These are phyloP conservation scores for Nakaseomyces delphensis DNA, from an alignment of 1,139 yeast species.

Conservation along the genomic window DNA sequence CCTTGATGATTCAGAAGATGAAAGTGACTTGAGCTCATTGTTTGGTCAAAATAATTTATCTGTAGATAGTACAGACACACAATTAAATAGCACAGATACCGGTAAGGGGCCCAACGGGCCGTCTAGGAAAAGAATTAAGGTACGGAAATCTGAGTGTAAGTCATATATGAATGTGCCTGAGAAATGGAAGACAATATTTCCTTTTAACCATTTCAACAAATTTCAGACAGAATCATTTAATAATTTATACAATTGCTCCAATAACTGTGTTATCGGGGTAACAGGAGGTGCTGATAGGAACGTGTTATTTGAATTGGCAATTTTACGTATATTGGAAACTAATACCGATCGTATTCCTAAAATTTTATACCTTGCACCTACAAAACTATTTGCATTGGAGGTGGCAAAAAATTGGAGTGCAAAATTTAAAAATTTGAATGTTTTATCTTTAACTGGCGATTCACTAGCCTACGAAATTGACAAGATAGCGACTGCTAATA, in stretches of 20 bases:
- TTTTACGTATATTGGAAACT: conserved; percentile 33
- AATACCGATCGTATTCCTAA: conserved; percentile 27
- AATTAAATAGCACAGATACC: conserved; percentile 4
- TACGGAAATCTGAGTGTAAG: background rate
- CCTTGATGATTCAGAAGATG: conserved; percentile 17
- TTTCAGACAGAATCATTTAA: conserved; percentile 44
- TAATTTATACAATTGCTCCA: conserved; percentile 30
- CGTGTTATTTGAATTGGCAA: conserved; percentile 45
- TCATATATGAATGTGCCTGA: background rate
- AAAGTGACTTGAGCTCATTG: background rate
- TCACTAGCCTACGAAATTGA: conserved; percentile 28
- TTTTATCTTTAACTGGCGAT: conserved; percentile 45
- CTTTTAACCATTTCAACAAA: conserved; percentile 37
- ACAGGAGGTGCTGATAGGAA: conserved; percentile 57
- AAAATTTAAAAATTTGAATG: conserved; percentile 36
- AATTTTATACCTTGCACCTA: conserved; percentile 46
- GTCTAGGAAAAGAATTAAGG: conserved; percentile 7
- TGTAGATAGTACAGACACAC: conserved; percentile 15
- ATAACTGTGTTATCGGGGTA: conserved; percentile 42
- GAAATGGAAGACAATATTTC: conserved; percentile 25
- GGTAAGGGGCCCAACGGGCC: background rate
- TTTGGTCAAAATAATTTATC: conserved; percentile 7
- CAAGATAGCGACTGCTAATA: conserved; percentile 37
- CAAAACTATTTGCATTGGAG: conserved; percentile 44
- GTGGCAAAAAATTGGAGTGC: conserved; percentile 38